phyloP scores from a whole-genome alignment of 2,329 filamentous ascomycete species.

The Phyllosticta citriasiana region DNA sequence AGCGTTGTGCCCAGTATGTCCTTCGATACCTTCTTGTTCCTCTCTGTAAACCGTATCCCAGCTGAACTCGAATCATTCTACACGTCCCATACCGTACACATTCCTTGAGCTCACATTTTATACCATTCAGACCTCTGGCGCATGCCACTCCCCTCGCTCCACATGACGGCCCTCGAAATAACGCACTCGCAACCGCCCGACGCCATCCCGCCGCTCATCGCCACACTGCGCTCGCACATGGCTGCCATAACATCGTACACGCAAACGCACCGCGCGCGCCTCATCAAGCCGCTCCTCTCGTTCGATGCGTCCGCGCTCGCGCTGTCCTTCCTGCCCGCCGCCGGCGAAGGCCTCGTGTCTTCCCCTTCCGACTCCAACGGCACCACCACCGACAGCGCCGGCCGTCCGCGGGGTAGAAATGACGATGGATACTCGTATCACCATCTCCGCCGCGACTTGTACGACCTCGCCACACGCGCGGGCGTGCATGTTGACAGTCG shows the following conservation, averaged over 20 bases:
- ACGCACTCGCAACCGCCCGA: conserved; percentile 64
- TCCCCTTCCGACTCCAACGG: background rate
- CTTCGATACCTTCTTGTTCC: background rate
- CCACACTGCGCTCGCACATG: conserved; percentile 47
- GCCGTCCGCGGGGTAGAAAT: conserved; percentile 21
- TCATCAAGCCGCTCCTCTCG: conserved; percentile 73
- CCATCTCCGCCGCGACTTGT: conserved; percentile 75
- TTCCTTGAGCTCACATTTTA: too few species aligned
- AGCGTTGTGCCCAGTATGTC: conserved; percentile 59
- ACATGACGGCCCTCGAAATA: conserved; percentile 78
- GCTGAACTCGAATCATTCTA: too few species aligned
- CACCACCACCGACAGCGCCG: background rate
- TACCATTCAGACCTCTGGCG: conserved; percentile 61
- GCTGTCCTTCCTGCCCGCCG: conserved; percentile 74
- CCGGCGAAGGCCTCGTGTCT: conserved; percentile 21
- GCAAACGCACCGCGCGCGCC: conserved; percentile 55
- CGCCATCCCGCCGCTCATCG: conserved; percentile 56
- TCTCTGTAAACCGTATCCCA: too few species aligned
- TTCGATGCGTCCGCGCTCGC: conserved; percentile 81
- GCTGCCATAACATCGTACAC: conserved; percentile 60
- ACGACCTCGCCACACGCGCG: conserved; percentile 36
- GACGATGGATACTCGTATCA: conserved; percentile 76
- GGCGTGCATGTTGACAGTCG: conserved; percentile 65
- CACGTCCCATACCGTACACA: too few species aligned
- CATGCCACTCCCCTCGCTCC: conserved; percentile 68